phyloP scores from a whole-genome alignment of 139 green algal genomes.

The Chlamydomonas sp. region DNA sequence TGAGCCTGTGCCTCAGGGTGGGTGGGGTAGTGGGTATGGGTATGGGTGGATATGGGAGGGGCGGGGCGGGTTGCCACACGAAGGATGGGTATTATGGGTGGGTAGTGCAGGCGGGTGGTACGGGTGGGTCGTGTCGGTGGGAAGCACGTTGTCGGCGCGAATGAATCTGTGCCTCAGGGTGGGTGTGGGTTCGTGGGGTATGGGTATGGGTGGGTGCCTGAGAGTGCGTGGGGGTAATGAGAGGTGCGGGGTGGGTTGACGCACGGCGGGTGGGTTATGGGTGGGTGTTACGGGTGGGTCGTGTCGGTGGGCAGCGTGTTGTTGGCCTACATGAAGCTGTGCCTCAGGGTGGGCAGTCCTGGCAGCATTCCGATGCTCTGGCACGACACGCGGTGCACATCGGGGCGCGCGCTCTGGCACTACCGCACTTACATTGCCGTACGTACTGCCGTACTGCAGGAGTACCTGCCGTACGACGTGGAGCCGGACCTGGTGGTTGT shows the following conservation, averaged over 20 bases:
- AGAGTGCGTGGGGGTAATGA: too few species aligned
- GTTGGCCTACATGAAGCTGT: conserved; percentile 22
- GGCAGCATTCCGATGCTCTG: too few species aligned
- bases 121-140: not conserved
- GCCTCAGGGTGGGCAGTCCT: too few species aligned
- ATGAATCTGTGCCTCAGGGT: conserved; percentile 31
- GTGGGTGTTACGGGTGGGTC: too few species aligned
- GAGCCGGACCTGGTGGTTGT: conserved; percentile 7
- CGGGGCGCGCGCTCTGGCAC: too few species aligned
- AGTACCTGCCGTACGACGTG: not conserved
- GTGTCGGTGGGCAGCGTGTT: not conserved
- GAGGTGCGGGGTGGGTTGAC: not conserved
- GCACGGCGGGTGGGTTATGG: too few species aligned
- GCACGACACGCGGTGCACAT: too few species aligned
- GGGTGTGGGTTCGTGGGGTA: not conserved
- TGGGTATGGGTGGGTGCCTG: not conserved
- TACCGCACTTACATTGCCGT: too few species aligned
- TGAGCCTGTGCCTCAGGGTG: conserved; percentile 23
- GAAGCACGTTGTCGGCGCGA: not conserved
- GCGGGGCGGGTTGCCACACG: not conserved
- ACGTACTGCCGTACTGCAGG: too few species aligned
- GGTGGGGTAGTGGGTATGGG: not conserved
- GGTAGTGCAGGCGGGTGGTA: too few species aligned
- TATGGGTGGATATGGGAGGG: not conserved
- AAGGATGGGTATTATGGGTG: too few species aligned